Percentiles rank a stretch among this genome's conserved stretches.
Conservation (phyloP, 768 basidiomycete species). For the Chalciporus chontae region DNA sequence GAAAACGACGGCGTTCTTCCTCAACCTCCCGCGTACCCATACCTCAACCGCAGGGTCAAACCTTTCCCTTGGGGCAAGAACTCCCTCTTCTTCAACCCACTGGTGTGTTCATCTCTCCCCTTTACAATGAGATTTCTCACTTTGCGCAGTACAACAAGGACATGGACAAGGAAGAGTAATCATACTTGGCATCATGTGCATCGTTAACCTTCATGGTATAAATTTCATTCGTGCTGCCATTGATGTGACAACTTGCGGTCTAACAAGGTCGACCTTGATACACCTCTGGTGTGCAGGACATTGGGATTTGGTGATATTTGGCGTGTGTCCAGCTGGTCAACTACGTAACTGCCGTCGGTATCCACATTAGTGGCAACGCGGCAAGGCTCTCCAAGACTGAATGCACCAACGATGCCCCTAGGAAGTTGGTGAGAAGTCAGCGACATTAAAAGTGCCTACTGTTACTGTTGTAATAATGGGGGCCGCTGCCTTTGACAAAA, state of each 20-base stretch:
- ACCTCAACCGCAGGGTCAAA: slow-evolving; percentile 71
- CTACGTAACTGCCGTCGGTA: no score
- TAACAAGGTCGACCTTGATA: no score
- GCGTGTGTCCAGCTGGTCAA: no score
- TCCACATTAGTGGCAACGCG: no score
- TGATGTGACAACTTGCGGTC: neutral
- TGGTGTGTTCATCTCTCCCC: slow-evolving; percentile 42
- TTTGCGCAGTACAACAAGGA: slow-evolving; percentile 60
- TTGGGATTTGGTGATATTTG: no score
- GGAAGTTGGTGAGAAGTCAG: no score
- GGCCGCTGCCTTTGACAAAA: no score
- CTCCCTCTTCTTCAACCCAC: slow-evolving; percentile 77
- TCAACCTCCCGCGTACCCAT: slow-evolving; percentile 67
- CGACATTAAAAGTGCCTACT: no score
- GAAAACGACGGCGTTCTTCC: slow-evolving; percentile 74
- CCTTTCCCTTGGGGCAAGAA: slow-evolving; percentile 87
- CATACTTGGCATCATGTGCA: neutral
- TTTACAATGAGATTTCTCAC: slow-evolving; percentile 1
- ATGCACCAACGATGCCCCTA: no score
- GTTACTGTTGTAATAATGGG: no score
- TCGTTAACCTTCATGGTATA: neutral
- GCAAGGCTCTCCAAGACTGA: no score
- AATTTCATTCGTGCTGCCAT: neutral
- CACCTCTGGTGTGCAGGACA: no score
- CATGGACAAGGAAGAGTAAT: slow-evolving; percentile 36